phyloP scores from a whole-genome alignment of 2,329 filamentous ascomycete genomes.

The Scytalidium lignicola region DNA sequence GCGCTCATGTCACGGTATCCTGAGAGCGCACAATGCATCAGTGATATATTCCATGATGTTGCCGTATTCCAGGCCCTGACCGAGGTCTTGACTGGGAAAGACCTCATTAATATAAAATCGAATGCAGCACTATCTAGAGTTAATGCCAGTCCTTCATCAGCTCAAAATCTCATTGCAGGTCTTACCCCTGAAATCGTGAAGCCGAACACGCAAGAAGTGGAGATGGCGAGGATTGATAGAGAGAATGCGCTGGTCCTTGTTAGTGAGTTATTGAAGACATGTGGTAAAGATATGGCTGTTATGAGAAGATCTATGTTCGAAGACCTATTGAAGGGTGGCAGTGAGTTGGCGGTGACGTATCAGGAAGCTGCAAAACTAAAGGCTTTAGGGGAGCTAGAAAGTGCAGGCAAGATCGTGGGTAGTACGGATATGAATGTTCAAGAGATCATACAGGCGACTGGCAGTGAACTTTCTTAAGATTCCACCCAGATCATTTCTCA shows the following conservation, averaged over 20 bases:
- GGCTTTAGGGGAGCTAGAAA: neutral
- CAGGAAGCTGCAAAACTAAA: slow-evolving; percentile 9
- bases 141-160: neutral
- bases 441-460: neutral
- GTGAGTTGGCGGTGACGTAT: slow-evolving; percentile 24
- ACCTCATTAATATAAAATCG: slow-evolving; percentile 15
- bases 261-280: slow-evolving; percentile 46
- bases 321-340: slow-evolving; percentile 45
- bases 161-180: slow-evolving; percentile 3
- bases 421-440: neutral
- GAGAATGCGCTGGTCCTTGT: slow-evolving; percentile 58
- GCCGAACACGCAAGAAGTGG: slow-evolving; percentile 27
- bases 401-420: neutral
- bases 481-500: neutral
- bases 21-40: slow-evolving; percentile 43
- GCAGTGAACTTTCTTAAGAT: neutral
- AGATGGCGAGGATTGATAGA: slow-evolving; percentile 47
- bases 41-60: slow-evolving; percentile 36
- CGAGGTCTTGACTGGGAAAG: slow-evolving; percentile 44
- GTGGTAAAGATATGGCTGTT: slow-evolving; percentile 35
- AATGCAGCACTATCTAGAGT: neutral
- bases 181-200: slow-evolving; percentile 12
- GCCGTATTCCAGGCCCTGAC: slow-evolving; percentile 40
- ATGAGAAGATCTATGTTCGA: slow-evolving; percentile 38
- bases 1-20: slow-evolving; percentile 52